Percentiles rank a stretch among this genome's conserved stretches.
phyloP scores from a whole-genome alignment of 2,329 filamentous ascomycete species.

The Stemphylium beticola region DNA sequence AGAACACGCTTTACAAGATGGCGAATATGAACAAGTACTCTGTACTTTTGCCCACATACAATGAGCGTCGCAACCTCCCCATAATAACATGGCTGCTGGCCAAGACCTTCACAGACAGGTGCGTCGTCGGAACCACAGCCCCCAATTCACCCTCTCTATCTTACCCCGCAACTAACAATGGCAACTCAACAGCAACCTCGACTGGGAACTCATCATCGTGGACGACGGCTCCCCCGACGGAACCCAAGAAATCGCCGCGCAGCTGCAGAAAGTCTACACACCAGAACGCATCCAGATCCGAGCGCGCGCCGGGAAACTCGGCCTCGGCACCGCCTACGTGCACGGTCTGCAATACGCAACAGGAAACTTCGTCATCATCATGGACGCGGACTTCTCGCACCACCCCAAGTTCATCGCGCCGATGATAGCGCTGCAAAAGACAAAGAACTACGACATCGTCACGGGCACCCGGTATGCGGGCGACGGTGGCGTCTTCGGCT shows the following conservation, averaged over 20 bases:
- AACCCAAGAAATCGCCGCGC: slow-evolving; percentile 86
- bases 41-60: slow-evolving; percentile 96
- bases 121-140: slow-evolving; percentile 45
- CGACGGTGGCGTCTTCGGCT: slow-evolving; percentile 85
- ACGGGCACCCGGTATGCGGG: slow-evolving; percentile 94
- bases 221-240: slow-evolving; percentile 98
- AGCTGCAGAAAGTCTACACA: slow-evolving; percentile 85
- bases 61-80: slow-evolving; percentile 95
- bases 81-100: slow-evolving; percentile 95
- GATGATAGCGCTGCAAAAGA: slow-evolving; percentile 85
- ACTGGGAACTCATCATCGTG: slow-evolving; percentile 98
- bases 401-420: slow-evolving; percentile 98
- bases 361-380: slow-evolving; percentile 98
- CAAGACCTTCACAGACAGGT: slow-evolving; percentile 90
- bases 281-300: slow-evolving; percentile 79
- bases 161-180: not conserved
- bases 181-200: slow-evolving; percentile 70
- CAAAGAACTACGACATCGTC: slow-evolving; percentile 89
- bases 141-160: not conserved
- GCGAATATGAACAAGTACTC: slow-evolving; percentile 80
- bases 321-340: slow-evolving; percentile 95
- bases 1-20: slow-evolving; percentile 30
- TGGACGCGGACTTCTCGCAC: slow-evolving; percentile 99
- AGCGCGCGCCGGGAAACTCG: slow-evolving; percentile 90
- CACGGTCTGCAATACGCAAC: slow-evolving; percentile 89